Conservation (phyloP, 306 rosid genomes). For the Datisca glomerata region DNA sequence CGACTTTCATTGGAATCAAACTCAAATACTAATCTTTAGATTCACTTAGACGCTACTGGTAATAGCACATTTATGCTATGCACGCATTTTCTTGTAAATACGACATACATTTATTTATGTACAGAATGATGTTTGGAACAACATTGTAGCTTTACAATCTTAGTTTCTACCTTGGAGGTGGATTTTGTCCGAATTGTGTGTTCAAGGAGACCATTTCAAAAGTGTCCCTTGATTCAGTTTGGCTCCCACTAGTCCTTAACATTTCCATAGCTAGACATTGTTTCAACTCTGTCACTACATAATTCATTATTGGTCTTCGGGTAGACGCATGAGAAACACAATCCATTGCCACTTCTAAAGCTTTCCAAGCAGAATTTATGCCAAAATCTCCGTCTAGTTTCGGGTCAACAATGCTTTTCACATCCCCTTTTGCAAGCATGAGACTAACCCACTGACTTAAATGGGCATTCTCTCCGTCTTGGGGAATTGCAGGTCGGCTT, state of each 20-base stretch:
- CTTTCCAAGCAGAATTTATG: conserved; percentile 19
- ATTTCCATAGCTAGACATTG: conserved; percentile 25
- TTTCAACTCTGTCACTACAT: conserved; percentile 35
- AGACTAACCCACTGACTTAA: conserved; percentile 32
- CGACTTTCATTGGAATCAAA: too few species aligned
- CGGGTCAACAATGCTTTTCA: conserved; percentile 28
- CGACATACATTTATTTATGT: too few species aligned
- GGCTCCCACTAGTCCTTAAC: conserved; percentile 13
- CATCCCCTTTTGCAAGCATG: conserved; percentile 20
- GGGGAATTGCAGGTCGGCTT: conserved; percentile 37
- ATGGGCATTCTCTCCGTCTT: conserved; percentile 23
- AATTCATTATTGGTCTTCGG: conserved; percentile 41
- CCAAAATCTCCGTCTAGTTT: conserved; percentile 32
- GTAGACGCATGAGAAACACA: conserved; percentile 32
- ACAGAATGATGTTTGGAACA: too few species aligned
- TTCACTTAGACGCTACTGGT: too few species aligned
- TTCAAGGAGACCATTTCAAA: too few species aligned
- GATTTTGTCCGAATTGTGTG: too few species aligned
- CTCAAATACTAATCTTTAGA: too few species aligned
- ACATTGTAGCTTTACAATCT: too few species aligned
- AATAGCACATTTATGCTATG: too few species aligned
- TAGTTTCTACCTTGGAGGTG: too few species aligned
- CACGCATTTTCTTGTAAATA: too few species aligned
- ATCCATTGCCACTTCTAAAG: conserved; percentile 37
- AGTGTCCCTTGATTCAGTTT: too few species aligned